Evolutionary conservation across 805 yeast species (phyloP), one percentile per base, ranked within the genome.

Genomic region (Debaryomyces tyrocola): DNA sequence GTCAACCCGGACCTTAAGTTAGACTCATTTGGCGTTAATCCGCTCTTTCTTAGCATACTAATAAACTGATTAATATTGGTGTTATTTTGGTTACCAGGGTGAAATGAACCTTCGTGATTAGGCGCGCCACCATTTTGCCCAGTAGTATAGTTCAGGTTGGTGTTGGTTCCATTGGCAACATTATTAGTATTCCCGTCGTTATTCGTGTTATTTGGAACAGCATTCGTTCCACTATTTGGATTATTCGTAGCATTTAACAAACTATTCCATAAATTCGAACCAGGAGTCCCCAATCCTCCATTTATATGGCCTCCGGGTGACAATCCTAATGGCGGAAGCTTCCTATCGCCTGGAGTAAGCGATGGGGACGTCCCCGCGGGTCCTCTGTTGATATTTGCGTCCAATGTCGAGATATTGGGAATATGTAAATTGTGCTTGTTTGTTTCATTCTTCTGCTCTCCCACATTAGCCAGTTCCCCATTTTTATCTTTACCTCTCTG

Each of bases 11-110:
- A 73, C 53, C 96, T 74, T 41, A 88, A 54, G 41, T 82, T 77
- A 4, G 89, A 79, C 59, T 87, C 95, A 62, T 83, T 86, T 2
- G 94, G 94, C 0, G 90, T 84, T 39, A 88, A 69, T 0, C 90
- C 92, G 0, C 87, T 62, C 50, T 80, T 70, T 33, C 73, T 59
- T 42, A 69, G 59, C 17, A 64, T 56, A 50, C 57, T 62, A 11
- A 63, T 51, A 51, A 67, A 67, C 50, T 63, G 72, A 37, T 51
- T 55, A 39, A 54, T 59, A 20, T 53, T 53, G 3, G 42, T 5
- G 15, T 39, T 39, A 12, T 44, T 45, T 10, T 46, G 29, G 40
- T 45, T 55, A 47, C 37, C 46, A 3, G 14, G 14, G 8, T 31
- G 34, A 14, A 31, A 31, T 6, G 34, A 31, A 11, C 6, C 17